Percentiles rank a stretch among this genome's conserved stretches.
phyloP scores from a whole-genome alignment of 2,329 filamentous ascomycete genomes.

The Pseudopithomyces chartarum region DNA sequence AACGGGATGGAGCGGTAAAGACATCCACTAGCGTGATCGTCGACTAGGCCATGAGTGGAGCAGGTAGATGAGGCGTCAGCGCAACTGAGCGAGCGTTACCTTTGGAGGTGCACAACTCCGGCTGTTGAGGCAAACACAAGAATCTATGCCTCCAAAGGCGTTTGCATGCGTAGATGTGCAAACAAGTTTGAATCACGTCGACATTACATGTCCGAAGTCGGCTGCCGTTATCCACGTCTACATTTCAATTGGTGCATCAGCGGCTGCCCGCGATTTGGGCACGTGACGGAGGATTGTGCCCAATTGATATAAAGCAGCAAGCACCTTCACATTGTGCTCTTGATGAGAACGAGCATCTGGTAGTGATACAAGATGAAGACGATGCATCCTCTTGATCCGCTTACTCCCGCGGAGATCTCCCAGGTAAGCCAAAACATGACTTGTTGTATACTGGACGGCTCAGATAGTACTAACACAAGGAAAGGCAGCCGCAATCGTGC shows the following conservation, averaged over 20 bases:
- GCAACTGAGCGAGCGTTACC: constrained; percentile 2
- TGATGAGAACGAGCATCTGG: too few species aligned
- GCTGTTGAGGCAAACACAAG: neutral
- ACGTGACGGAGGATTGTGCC: neutral
- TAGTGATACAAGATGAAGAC: neutral
- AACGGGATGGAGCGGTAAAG: too few species aligned
- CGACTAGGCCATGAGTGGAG: neutral
- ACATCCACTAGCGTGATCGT: neutral
- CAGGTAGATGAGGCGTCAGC: neutral
- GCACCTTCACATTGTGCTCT: neutral
- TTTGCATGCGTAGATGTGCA: neutral
- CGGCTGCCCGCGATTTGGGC: neutral
- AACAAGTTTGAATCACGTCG: neutral
- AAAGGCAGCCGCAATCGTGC: constrained; percentile 1
- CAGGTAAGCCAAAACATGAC: neutral
- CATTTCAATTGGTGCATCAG: neutral
- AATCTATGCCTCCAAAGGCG: constrained; percentile 3
- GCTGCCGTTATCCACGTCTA: neutral
- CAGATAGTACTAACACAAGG: neutral
- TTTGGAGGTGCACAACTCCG: constrained; percentile 2
- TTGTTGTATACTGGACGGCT: neutral
- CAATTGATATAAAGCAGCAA: neutral
- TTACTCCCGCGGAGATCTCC: neutral
- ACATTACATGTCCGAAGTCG: neutral
- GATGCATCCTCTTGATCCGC: neutral